Evolutionary conservation across 2,329 filamentous ascomycete genomes (phyloP), one percentile per base, ranked within the genome.

Genomic region (Mycocentrospora acerina): DNA sequence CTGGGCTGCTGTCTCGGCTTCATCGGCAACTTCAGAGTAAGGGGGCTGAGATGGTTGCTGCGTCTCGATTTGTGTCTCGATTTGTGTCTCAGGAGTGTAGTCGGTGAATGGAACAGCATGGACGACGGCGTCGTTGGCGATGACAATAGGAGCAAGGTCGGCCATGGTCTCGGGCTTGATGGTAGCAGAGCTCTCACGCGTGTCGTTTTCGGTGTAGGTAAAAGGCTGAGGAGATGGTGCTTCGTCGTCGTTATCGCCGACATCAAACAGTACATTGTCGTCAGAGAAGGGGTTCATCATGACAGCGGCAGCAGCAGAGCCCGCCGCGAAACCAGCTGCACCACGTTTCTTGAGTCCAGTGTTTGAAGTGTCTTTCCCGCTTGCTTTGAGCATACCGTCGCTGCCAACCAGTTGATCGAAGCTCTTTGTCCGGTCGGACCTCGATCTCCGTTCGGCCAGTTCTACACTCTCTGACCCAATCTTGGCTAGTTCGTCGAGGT

Each of bases 201-300:
- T 53, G 8, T 19, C 29, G 9, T 36, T 37, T 28, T 64, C 62
- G 34, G 46, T 41, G 40, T 60, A 58, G 14, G 38, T 45, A 25
- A 61, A 60, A 0, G 56, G 46, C n/a, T 59, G 51, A 0, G 60
- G 57, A 9, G 59, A 53, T 3, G 56, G 56, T 2, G 59, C 53
- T 33, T 66, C 59, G 13, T 66, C 55, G 7, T 61, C 47, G 5
- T 22, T 9, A 37, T 59, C 51, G 35, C 66, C 57, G 25, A 68
- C 62, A 50, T 74, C 72, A 24, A 74, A 70, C 9, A 73, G 65
- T 1, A 73, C 59, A 17, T 60, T 42, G 27, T 64, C 60, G 41
- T 76, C 72, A 11, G 64, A 59, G 47, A 76, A 76, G 4, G 73
- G 72, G 35, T 75, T 71, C 1, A 67, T 64, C 34, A 55, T 42